A percentile compares a stretch with the other conserved stretches of the same genome.
Evolutionary conservation across 305 asterid genomes (phyloP).

Genomic region (Fraxinus angustifolia): DNA sequence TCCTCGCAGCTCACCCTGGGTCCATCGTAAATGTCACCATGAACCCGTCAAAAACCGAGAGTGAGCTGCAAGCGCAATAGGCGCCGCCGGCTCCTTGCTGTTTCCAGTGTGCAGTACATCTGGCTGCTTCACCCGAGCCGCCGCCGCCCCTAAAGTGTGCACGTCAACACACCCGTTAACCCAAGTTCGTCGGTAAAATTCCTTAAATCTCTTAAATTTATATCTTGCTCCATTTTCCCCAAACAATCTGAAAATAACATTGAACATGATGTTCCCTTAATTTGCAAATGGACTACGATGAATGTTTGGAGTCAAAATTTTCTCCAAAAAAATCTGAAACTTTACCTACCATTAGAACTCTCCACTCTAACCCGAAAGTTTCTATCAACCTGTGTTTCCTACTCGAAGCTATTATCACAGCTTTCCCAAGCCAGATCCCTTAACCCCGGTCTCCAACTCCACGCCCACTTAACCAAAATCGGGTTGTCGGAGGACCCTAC

Average conservation of each 20-base stretch:
- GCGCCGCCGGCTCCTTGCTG: background rate
- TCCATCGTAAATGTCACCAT: background rate
- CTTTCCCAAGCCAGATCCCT: conserved; percentile 44
- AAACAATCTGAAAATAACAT: background rate
- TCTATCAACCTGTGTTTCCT: conserved; percentile 28
- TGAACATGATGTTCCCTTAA: background rate
- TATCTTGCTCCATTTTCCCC: background rate
- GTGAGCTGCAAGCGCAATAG: background rate
- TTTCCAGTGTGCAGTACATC: background rate
- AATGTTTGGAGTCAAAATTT: background rate
- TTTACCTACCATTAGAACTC: background rate
- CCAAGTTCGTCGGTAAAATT: background rate
- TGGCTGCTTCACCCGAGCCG: background rate
- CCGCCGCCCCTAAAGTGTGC: background rate
- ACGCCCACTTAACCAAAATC: conserved; percentile 50
- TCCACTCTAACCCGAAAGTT: conserved; percentile 17
- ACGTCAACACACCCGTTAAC: background rate
- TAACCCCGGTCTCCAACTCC: conserved; percentile 56
- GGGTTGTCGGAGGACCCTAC: conserved; percentile 37
- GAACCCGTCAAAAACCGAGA: background rate
- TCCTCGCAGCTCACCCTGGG: background rate
- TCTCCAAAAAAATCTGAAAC: background rate
- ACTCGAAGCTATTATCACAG: conserved; percentile 39
- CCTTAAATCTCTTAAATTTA: background rate
- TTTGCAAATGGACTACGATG: background rate